These are phyloP conservation scores for Leccinellum rugosiceps DNA, from an alignment of 768 basidiomycete genomes.

Conservation along the genomic window DNA sequence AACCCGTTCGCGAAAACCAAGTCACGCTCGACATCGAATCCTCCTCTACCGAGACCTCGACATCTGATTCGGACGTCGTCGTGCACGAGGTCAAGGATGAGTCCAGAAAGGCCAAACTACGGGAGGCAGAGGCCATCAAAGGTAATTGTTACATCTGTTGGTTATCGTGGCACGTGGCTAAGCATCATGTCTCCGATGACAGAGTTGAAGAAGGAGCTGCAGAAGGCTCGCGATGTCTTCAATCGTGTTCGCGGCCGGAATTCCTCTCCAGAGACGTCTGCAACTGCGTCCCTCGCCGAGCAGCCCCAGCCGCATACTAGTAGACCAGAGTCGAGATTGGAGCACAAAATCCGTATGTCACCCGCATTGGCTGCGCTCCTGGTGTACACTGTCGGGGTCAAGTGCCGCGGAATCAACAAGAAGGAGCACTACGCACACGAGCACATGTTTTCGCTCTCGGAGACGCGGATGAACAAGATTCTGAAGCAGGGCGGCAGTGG, in stretches of 20 bases:
- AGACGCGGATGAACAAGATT: slow-evolving; percentile 73
- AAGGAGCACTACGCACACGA: slow-evolving; percentile 81
- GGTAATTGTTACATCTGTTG: slow-evolving; percentile 19
- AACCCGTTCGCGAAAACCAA: slow-evolving; percentile 32
- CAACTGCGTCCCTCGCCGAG: slow-evolving; percentile 18
- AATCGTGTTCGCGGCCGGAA: slow-evolving; percentile 38
- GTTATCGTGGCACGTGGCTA: slow-evolving; percentile 11
- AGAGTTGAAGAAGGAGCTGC: slow-evolving; percentile 40
- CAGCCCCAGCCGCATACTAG: neutral
- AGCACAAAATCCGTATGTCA: slow-evolving; percentile 67
- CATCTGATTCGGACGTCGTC: slow-evolving; percentile 28
- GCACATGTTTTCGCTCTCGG: slow-evolving; percentile 92
- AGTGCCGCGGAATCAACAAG: slow-evolving; percentile 87
- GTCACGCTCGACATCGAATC: slow-evolving; percentile 39
- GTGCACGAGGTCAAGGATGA: slow-evolving; percentile 27
- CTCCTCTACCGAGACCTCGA: slow-evolving; percentile 41
- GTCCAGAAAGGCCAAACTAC: slow-evolving; percentile 21
- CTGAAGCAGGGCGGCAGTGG: slow-evolving; percentile 55
- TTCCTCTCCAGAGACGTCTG: slow-evolving; percentile 17
- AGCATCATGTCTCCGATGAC: slow-evolving; percentile 7
- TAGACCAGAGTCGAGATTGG: slow-evolving; percentile 14
- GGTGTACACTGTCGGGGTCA: slow-evolving; percentile 94
- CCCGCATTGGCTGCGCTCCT: slow-evolving; percentile 67
- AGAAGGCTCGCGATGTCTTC: slow-evolving; percentile 40
- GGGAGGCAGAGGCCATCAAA: slow-evolving; percentile 36